phyloP scores from a whole-genome alignment of 768 basidiomycete species.

The Tricholoma hemisulphureum region DNA sequence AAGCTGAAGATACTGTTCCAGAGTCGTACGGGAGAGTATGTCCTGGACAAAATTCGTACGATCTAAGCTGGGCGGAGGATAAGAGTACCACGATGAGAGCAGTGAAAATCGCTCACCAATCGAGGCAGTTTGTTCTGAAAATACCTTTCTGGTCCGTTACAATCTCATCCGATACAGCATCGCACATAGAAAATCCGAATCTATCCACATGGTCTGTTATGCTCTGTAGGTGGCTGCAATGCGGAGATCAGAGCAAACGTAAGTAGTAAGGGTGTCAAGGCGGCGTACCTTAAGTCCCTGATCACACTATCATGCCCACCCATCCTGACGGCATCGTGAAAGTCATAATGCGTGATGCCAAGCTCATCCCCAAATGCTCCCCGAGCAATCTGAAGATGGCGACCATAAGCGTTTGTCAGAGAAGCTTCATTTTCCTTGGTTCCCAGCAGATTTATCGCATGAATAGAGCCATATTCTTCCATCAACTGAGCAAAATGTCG shows the following conservation, averaged over 20 bases:
- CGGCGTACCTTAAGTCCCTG: slow-evolving; percentile 61
- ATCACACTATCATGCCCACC: slow-evolving; percentile 87
- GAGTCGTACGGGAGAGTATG: slow-evolving; percentile 77
- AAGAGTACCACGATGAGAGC: slow-evolving; percentile 2
- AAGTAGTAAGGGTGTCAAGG: neutral
- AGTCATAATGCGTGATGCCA: slow-evolving; percentile 88
- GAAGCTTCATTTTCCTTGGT: slow-evolving; percentile 89
- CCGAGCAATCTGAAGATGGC: slow-evolving; percentile 71
- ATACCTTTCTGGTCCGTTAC: slow-evolving; percentile 90
- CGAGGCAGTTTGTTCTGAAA: slow-evolving; percentile 93
- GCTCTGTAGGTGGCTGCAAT: slow-evolving; percentile 38
- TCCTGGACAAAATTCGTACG: slow-evolving; percentile 98
- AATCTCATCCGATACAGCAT: slow-evolving; percentile 59
- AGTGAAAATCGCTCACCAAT: slow-evolving; percentile 60
- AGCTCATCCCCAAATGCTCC: slow-evolving; percentile 64
- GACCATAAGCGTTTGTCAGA: slow-evolving; percentile 78
- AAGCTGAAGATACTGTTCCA: slow-evolving; percentile 81
- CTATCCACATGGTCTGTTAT: slow-evolving; percentile 66
- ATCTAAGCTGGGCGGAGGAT: slow-evolving; percentile 63
- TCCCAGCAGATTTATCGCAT: slow-evolving; percentile 90
- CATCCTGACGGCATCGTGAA: slow-evolving; percentile 77
- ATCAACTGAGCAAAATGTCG: slow-evolving; percentile 86
- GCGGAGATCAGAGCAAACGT: neutral
- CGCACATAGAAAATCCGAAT: slow-evolving; percentile 85
- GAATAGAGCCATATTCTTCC: slow-evolving; percentile 80